These are phyloP conservation scores for Rhizomucor pusillus DNA, from an alignment of 371 early-diverging fungal genomes.

Conservation along the genomic window DNA sequence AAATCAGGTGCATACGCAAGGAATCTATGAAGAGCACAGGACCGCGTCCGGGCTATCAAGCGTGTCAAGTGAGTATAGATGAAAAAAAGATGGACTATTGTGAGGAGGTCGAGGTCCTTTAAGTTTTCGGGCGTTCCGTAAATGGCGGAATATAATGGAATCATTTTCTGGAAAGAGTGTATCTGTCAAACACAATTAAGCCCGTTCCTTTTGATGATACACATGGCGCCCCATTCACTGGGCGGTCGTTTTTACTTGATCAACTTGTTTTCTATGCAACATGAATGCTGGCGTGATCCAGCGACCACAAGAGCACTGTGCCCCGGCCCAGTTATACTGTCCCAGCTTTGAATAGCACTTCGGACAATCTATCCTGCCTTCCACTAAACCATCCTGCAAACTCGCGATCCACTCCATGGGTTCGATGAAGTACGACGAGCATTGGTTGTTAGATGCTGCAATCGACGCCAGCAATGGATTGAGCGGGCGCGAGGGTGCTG, in stretches of 20 bases:
- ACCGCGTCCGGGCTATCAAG: no score
- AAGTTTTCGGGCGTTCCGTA: no score
- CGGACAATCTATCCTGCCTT: constrained; percentile 81
- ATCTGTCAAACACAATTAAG: no score
- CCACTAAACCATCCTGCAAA: constrained; percentile 55
- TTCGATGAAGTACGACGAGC: constrained; percentile 82
- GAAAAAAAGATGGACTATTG: no score
- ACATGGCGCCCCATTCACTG: constrained; percentile 3
- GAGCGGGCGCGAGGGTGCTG: constrained; percentile 9
- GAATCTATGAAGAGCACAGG: no score
- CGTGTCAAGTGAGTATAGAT: no score
- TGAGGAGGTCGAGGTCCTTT: not conserved
- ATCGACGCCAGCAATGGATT: constrained; percentile 46
- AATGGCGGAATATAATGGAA: no score
- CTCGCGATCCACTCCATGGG: constrained; percentile 83
- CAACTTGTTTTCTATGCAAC: constrained; percentile 77
- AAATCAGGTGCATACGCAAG: no score
- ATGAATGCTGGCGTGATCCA: constrained; percentile 88
- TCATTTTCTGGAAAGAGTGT: no score
- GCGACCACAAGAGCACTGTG: constrained; percentile 82
- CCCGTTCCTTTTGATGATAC: not conserved
- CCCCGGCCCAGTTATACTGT: constrained; percentile 81
- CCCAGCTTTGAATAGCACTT: constrained; percentile 85
- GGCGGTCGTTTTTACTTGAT: constrained; percentile 49
- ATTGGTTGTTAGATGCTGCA: constrained; percentile 38